Conservation (phyloP, 78 protist genomes). For the Carpediemonas membranifera region DNA sequence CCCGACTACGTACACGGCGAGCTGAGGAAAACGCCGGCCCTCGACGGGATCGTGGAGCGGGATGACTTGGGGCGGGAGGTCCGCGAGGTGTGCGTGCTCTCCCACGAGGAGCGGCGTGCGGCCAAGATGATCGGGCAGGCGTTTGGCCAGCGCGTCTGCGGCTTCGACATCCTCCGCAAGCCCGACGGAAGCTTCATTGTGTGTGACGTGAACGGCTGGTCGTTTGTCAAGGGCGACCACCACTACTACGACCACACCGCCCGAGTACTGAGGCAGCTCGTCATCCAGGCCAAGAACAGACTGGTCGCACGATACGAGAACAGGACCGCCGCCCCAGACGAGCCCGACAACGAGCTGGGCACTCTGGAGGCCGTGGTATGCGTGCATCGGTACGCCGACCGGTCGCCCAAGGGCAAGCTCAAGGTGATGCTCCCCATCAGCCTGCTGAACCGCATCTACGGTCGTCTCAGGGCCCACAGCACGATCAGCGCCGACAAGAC, state of each 20-base stretch:
- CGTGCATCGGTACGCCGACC: slow-evolving; percentile 4
- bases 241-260: slow-evolving; percentile 4
- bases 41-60: background rate
- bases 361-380: background rate
- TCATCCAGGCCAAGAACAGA: background rate
- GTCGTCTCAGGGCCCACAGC: no score
- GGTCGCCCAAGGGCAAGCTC: slow-evolving; percentile 8
- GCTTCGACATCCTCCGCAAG: slow-evolving; percentile 76
- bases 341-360: background rate
- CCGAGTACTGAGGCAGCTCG: slow-evolving; percentile 1
- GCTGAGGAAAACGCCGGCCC: background rate
- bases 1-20: background rate
- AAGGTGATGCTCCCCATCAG: slow-evolving; percentile 1
- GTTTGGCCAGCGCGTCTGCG: slow-evolving; percentile 50
- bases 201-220: slow-evolving; percentile 92
- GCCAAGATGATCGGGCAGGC: background rate
- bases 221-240: slow-evolving; percentile 60
- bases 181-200: slow-evolving; percentile 50
- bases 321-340: no score
- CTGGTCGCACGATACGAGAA: background rate
- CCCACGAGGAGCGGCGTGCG: background rate
- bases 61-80: background rate
- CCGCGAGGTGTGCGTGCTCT: background rate
- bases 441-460: no score
- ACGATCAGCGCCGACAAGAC: no score